Base-by-base conservation (phyloP, 164 flowering plant species). In the Tetracentron sinense region DNA sequence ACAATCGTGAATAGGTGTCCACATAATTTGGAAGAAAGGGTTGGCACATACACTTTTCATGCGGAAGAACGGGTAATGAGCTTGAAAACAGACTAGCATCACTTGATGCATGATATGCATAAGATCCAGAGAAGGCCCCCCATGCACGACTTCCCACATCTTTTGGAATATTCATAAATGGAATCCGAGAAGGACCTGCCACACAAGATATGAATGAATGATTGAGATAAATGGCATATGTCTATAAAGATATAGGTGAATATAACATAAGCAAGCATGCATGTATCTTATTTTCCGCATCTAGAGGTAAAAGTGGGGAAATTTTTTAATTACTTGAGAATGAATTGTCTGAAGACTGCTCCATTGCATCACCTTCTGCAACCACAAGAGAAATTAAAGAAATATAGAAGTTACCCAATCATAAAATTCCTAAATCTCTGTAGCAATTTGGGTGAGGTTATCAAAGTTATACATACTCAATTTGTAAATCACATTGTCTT, bases 31-130 rank as follows among this genome's bases (percentile, higher is more conserved):
- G 21, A 48, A 30, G 28, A 26, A 60, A 66, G 11, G 44, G 33
- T 29, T 35, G 17, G 54, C 4, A 58, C 84, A 42, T 83, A 91
- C 99, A 63, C 65, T 91, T 91, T 58, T 80, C 86, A 75, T 89
- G 99, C 0, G 82, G 83, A 67, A 94, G 78, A 77, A 89, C 94
- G 69, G 99, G 99, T 61, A 94, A 75, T 33, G 99, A 94, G 77
- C 89, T 79, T 21, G 97, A 94, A 63, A 94, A 94, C 42, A 94
- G 79, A 68, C 84, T 79, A 25, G 88, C 83, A 75, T 89, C 97
- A 65, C 57, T 82, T 50, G 93, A 78, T 33, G 84, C 78, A 62
- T 79, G 83, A 77, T 74, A 75, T 27, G 70, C 72, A 63, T 70
- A 75, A 67, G 77, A 54, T 60, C 78, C 78, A 29, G 74, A 46